Conservation (phyloP, 208 protist genomes). For the Leishmania turanica region DNA sequence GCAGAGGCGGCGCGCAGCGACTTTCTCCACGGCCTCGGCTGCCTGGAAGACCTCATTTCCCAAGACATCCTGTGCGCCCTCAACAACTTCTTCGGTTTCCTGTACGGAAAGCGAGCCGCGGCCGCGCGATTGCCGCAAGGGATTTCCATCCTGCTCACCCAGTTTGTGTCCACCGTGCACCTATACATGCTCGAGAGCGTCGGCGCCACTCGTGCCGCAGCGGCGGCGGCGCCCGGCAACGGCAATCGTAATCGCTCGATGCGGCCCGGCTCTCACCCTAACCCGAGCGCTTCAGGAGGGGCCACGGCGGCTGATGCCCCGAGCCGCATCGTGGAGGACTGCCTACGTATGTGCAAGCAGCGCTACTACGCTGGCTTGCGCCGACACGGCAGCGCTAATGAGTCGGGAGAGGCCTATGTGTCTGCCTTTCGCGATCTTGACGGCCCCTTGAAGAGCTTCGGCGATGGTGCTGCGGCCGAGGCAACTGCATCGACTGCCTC, state of each 20-base stretch:
- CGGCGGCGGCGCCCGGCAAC: slow-evolving; percentile 4
- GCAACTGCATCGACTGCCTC: slow-evolving; percentile 29
- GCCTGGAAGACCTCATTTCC: slow-evolving; percentile 78
- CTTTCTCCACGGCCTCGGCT: slow-evolving; percentile 47
- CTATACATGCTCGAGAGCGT: slow-evolving; percentile 63
- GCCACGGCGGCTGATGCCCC: slow-evolving; percentile 1
- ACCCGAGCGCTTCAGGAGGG: not conserved
- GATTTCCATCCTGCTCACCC: slow-evolving; percentile 76
- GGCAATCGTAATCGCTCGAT: not conserved
- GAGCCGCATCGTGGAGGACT: slow-evolving; percentile 21
- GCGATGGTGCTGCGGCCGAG: slow-evolving; percentile 13
- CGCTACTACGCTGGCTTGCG: slow-evolving; percentile 27
- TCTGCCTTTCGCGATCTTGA: not conserved
- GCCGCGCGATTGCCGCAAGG: slow-evolving; percentile 72
- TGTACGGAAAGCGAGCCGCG: slow-evolving; percentile 69
- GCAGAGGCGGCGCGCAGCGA: slow-evolving; percentile 8
- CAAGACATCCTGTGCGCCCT: slow-evolving; percentile 86
- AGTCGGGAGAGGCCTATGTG: not conserved
- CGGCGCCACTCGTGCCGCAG: not conserved
- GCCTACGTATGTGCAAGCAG: slow-evolving; percentile 31
- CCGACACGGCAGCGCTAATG: not conserved
- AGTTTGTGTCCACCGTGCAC: slow-evolving; percentile 78
- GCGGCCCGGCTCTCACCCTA: not conserved
- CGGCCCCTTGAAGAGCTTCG: slow-evolving; percentile 13
- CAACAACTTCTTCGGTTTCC: slow-evolving; percentile 78